Conservation (phyloP, 805 yeast species). For the Clavispora vitiphila region DNA sequence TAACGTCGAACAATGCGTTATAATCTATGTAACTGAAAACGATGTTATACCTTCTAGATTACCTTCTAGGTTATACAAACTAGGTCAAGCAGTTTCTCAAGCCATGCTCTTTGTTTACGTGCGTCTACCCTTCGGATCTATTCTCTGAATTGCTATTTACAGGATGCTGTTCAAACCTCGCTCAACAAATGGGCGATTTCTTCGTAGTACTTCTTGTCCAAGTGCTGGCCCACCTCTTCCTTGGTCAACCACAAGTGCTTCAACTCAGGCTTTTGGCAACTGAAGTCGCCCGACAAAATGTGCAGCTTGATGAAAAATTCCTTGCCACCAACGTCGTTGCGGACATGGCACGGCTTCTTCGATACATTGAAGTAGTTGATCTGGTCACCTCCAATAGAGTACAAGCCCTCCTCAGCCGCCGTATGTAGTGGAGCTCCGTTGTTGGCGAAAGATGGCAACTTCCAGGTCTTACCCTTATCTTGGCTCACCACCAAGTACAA, state of each 20-base stretch:
- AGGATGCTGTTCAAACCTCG: conserved; percentile 23
- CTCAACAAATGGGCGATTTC: conserved; percentile 48
- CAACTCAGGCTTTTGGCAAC: conserved; percentile 29
- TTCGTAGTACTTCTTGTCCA: conserved; percentile 50
- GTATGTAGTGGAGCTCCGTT: conserved; percentile 52
- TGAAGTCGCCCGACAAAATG: conserved; percentile 78
- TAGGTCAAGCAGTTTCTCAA: too few relatives aligned
- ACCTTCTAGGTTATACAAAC: too few relatives aligned
- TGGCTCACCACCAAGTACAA: conserved; percentile 66
- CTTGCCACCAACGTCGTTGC: conserved; percentile 22
- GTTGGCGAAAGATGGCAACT: conserved; percentile 65
- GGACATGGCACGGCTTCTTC: conserved; percentile 68
- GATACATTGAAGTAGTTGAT: conserved; percentile 92
- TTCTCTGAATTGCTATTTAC: conserved; percentile 4
- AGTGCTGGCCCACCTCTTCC: conserved; percentile 61
- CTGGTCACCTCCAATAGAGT: conserved; percentile 63
- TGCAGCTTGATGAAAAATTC: conserved; percentile 84
- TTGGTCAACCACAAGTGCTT: conserved; percentile 81
- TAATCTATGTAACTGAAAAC: too few relatives aligned
- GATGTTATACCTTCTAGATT: too few relatives aligned
- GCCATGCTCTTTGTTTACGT: too few relatives aligned
- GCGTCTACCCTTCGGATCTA: not conserved
- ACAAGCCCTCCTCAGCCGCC: conserved; percentile 72
- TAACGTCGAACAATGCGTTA: too few relatives aligned
- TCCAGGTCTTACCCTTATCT: conserved; percentile 49